Evolutionary conservation across 768 basidiomycete species (phyloP).

Genomic region (Xanthoconium stramineum): DNA sequence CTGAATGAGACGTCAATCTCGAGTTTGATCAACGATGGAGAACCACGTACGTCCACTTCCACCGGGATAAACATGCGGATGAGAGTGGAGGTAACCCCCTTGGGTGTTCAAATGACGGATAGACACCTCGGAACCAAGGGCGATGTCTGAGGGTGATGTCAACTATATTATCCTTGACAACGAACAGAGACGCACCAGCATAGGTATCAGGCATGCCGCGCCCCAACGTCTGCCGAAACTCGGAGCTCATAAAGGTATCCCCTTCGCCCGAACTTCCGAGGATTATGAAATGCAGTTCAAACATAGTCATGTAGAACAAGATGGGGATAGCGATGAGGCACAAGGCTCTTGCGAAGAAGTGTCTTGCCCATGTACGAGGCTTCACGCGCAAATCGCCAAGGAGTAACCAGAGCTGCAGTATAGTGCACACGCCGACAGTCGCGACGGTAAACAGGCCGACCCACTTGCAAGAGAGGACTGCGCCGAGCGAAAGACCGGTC

Average conservation of each 20-base stretch:
- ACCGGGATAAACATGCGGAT: constrained; percentile 82
- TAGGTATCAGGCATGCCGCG: constrained; percentile 91
- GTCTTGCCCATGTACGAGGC: constrained; percentile 70
- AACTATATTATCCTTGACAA: not conserved
- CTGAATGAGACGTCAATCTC: constrained; percentile 38
- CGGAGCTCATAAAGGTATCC: constrained; percentile 98
- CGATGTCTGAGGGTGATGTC: constrained; percentile 57
- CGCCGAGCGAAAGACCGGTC: constrained; percentile 87
- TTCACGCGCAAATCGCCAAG: constrained; percentile 83
- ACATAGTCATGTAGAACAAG: constrained; percentile 95
- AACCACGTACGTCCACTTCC: constrained; percentile 79
- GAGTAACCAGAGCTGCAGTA: constrained; percentile 84
- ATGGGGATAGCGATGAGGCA: constrained; percentile 86
- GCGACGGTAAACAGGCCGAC: constrained; percentile 98
- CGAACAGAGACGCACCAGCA: constrained; percentile 59
- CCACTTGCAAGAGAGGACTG: constrained; percentile 95
- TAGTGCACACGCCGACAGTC: constrained; percentile 81
- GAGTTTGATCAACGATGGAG: not conserved
- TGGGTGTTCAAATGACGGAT: constrained; percentile 95
- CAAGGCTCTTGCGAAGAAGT: constrained; percentile 85
- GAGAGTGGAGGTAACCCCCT: constrained; percentile 98
- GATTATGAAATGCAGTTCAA: constrained; percentile 90
- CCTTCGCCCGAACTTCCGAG: constrained; percentile 91
- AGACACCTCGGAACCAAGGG: constrained; percentile 75
- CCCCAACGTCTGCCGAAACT: constrained; percentile 93